These are phyloP conservation scores for Camellia oleifera DNA, from an alignment of 179 eudicot genomes.

Conservation along the genomic window DNA sequence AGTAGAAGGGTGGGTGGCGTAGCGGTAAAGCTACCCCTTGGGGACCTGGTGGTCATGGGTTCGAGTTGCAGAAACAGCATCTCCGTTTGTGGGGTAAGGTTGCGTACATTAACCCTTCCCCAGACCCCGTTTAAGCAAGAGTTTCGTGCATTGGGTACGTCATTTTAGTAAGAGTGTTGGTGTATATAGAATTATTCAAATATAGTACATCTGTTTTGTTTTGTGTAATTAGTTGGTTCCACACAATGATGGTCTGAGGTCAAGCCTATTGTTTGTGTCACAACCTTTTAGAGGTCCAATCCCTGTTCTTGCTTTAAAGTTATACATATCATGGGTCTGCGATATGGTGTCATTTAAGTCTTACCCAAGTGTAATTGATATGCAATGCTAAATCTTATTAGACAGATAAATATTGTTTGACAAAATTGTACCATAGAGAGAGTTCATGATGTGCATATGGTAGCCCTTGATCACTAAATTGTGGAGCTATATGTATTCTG, in stretches of 20 bases:
- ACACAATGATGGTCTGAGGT: not conserved
- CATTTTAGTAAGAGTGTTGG: too few relatives aligned
- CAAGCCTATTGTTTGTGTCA: not conserved
- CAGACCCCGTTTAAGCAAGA: too few relatives aligned
- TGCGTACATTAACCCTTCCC: too few relatives aligned
- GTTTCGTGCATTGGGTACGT: too few relatives aligned
- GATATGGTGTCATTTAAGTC: not conserved
- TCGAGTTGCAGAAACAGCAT: too few relatives aligned
- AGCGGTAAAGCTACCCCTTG: too few relatives aligned
- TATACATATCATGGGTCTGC: not conserved
- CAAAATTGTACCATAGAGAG: not conserved
- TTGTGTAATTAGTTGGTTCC: not conserved
- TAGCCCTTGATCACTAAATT: not conserved
- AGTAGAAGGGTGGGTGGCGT: too few relatives aligned
- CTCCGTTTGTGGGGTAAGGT: too few relatives aligned
- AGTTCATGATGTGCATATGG: not conserved
- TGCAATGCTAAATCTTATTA: not conserved
- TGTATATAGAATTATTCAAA: too few relatives aligned
- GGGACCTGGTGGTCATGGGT: too few relatives aligned
- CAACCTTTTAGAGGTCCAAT: conserved; percentile 1
- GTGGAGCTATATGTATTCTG: not conserved
- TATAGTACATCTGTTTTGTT: not conserved
- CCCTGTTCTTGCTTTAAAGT: not conserved
- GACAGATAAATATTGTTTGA: not conserved
- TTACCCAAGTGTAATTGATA: not conserved